These are phyloP conservation scores for Aphanomyces euteiches DNA, from an alignment of 352 stramenopile genomes.

Conservation along the genomic window DNA sequence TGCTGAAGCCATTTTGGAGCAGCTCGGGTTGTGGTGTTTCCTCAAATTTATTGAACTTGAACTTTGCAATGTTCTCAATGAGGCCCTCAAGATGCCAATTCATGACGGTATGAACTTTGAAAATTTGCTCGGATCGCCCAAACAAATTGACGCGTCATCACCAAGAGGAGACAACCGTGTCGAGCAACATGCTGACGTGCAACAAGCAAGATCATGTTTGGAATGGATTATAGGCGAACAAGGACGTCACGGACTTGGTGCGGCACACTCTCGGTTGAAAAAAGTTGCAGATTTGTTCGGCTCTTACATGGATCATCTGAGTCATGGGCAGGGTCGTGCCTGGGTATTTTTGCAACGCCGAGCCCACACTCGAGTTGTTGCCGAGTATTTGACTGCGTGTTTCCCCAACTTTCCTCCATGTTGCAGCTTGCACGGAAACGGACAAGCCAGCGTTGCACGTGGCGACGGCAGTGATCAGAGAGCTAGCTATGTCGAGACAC, in stretches of 20 bases:
- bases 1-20: conserved; percentile 53
- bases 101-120: not conserved
- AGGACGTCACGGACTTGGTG: conserved; percentile 23
- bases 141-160: not conserved
- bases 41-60: conserved; percentile 79
- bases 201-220: not conserved
- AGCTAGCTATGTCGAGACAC: conserved; percentile 47
- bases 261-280: conserved; percentile 50
- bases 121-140: not conserved
- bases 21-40: conserved; percentile 73
- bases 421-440: conserved; percentile 74
- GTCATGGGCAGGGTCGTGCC: not conserved
- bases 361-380: conserved; percentile 62
- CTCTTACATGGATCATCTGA: conserved; percentile 44
- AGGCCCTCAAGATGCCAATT: not conserved
- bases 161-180: not conserved
- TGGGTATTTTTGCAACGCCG: conserved; percentile 76
- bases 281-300: conserved; percentile 53
- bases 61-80: conserved; percentile 37
- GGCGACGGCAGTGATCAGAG: not conserved
- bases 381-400: conserved; percentile 64
- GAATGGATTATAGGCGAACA: conserved; percentile 9
- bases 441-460: conserved; percentile 37
- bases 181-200: conserved; percentile 2
- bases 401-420: conserved; percentile 50